Conservation (phyloP, 2,329 filamentous ascomycete species). For the Kalaharituber pfeilii region DNA sequence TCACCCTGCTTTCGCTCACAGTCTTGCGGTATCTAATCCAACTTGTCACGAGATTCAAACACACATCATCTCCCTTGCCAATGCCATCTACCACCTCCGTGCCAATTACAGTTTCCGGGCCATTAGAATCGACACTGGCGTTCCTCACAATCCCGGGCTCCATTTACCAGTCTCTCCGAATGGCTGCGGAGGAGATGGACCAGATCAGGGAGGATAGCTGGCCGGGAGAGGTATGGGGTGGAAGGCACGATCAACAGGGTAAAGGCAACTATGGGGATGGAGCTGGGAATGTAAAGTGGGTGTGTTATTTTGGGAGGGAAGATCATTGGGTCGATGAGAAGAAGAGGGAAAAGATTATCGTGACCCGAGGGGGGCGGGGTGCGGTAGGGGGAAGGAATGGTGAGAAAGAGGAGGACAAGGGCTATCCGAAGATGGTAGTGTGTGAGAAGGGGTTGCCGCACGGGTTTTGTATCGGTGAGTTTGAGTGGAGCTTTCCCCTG, state of each 20-base stretch:
- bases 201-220: conserved; percentile 42
- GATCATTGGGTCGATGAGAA: conserved; percentile 47
- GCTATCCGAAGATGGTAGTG: conserved; percentile 34
- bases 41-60: too few relatives aligned
- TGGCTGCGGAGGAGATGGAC: conserved; percentile 44
- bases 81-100: too few relatives aligned
- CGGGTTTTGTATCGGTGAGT: conserved; percentile 42
- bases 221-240: conserved; percentile 45
- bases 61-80: too few relatives aligned
- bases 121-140: conserved; percentile 6
- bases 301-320: conserved; percentile 42
- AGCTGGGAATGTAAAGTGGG: too few relatives aligned
- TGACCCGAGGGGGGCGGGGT: not conserved
- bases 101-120: too few relatives aligned
- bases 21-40: too few relatives aligned
- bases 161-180: conserved; percentile 41
- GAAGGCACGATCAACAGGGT: too few relatives aligned
- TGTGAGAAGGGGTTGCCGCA: conserved; percentile 42
- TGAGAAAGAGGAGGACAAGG: not conserved
- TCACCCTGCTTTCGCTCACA: too few relatives aligned
- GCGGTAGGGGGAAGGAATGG: too few relatives aligned
- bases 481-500: not conserved
- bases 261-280: too few relatives aligned
- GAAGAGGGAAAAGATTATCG: conserved; percentile 32
- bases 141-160: conserved; percentile 42